Evolutionary conservation across 2,329 filamentous ascomycete species (phyloP).

Genomic region (Amylocarpus encephaloides): DNA sequence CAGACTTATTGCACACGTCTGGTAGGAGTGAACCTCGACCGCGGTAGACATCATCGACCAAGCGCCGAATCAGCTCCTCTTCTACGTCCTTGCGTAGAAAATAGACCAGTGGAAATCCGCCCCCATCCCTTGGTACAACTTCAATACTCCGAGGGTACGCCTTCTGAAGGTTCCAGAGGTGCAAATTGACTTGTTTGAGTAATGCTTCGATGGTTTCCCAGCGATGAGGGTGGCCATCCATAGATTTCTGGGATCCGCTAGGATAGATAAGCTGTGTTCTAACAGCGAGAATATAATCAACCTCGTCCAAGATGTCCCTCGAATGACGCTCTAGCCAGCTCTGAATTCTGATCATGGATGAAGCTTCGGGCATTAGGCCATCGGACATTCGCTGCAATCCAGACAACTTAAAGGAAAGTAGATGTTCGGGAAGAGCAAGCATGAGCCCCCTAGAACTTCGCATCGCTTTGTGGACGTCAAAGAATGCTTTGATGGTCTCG

Average conservation of each 20-base stretch:
- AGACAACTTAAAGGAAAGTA: slow-evolving; percentile 47
- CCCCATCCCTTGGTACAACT: slow-evolving; percentile 31
- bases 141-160: slow-evolving; percentile 39
- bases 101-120: slow-evolving; percentile 41
- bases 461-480: slow-evolving; percentile 35
- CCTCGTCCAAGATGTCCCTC: slow-evolving; percentile 49
- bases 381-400: slow-evolving; percentile 42
- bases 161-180: slow-evolving; percentile 31
- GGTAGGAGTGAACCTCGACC: slow-evolving; percentile 26
- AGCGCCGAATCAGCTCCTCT: slow-evolving; percentile 27
- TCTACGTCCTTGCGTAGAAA: slow-evolving; percentile 39
- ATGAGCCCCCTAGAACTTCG: slow-evolving; percentile 37
- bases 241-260: slow-evolving; percentile 31
- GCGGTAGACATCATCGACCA: slow-evolving; percentile 32
- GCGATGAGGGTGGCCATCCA: slow-evolving; percentile 35
- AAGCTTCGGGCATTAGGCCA: slow-evolving; percentile 33
- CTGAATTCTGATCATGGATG: slow-evolving; percentile 39
- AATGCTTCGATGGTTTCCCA: slow-evolving; percentile 33
- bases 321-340: slow-evolving; percentile 37
- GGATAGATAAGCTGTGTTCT: slow-evolving; percentile 38
- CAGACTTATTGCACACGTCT: slow-evolving; percentile 4
- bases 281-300: slow-evolving; percentile 35
- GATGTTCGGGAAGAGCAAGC: slow-evolving; percentile 45
- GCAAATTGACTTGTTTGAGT: slow-evolving; percentile 28
- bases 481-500: slow-evolving; percentile 31